Percentiles rank a stretch among this genome's conserved stretches.
These are phyloP conservation scores for Botrytis medusae DNA, from an alignment of 2,329 filamentous ascomycete species.

Conservation along the genomic window DNA sequence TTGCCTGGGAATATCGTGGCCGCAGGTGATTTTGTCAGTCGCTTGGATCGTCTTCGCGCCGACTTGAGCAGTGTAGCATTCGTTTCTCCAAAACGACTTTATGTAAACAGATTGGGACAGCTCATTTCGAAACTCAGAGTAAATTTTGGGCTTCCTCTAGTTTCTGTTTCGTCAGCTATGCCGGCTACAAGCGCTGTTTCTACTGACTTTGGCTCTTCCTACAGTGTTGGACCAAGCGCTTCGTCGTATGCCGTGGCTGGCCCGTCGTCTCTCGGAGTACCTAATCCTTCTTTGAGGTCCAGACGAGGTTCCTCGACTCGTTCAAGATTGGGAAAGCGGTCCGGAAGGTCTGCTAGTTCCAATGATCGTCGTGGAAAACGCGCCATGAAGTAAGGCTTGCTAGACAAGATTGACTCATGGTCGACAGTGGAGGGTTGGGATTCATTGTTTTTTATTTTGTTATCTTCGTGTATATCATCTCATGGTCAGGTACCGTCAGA, in stretches of 20 bases:
- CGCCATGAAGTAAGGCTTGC: constrained; percentile 35
- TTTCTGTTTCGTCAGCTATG: neutral
- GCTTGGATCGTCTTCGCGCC: constrained; percentile 19
- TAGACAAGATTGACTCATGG: neutral
- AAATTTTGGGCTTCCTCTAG: constrained; percentile 5
- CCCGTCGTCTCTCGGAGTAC: neutral
- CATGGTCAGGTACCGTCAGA: constrained; percentile 20
- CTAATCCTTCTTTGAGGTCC: constrained; percentile 9
- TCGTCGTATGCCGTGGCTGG: constrained; percentile 1
- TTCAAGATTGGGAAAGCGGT: constrained; percentile 27
- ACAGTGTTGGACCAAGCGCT: constrained; percentile 19
- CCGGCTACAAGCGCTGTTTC: neutral
- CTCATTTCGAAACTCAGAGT: constrained; percentile 12
- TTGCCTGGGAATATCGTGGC: constrained; percentile 34
- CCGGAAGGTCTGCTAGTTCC: constrained; percentile 28
- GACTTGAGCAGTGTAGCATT: constrained; percentile 12
- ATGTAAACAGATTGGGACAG: constrained; percentile 9
- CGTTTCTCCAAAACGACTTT: constrained; percentile 14
- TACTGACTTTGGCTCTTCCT: constrained; percentile 18
- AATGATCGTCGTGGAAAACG: constrained; percentile 32
- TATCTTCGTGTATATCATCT: constrained; percentile 19
- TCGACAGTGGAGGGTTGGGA: neutral
- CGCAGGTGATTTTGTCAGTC: constrained; percentile 28
- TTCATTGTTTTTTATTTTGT: constrained; percentile 1
- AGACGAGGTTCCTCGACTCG: constrained; percentile 17